These are phyloP conservation scores for Dendrobium chrysotoxum DNA, from an alignment of 106 monocot genomes.

Conservation along the genomic window DNA sequence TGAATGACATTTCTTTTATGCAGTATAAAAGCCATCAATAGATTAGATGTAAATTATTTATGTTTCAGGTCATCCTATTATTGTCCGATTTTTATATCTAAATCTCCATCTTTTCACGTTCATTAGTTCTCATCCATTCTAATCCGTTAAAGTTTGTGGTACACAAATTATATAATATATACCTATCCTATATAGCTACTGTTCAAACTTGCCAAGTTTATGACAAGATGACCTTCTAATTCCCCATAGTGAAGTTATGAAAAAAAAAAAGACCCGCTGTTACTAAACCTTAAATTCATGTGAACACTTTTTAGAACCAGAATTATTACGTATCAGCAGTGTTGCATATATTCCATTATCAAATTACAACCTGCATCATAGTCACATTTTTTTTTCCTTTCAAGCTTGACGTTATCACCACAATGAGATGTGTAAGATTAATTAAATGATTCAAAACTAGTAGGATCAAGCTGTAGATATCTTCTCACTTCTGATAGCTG, in stretches of 20 bases:
- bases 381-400: background rate
- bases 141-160: background rate
- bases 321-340: background rate
- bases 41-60: background rate
- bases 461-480: background rate
- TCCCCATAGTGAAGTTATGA: too few relatives aligned
- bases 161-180: background rate
- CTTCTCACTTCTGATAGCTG: background rate
- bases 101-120: background rate
- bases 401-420: background rate
- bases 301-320: too few relatives aligned
- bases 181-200: background rate
- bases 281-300: background rate
- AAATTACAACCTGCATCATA: background rate
- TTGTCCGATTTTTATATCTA: background rate
- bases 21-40: background rate
- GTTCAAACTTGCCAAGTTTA: background rate
- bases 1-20: background rate
- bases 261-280: too few relatives aligned
- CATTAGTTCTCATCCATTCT: background rate
- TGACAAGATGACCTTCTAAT: background rate
- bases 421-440: background rate
- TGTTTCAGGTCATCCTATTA: background rate
- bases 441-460: background rate
- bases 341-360: background rate